Base-by-base conservation (phyloP, 345 rosid genomes). In the Linum trigynum region DNA sequence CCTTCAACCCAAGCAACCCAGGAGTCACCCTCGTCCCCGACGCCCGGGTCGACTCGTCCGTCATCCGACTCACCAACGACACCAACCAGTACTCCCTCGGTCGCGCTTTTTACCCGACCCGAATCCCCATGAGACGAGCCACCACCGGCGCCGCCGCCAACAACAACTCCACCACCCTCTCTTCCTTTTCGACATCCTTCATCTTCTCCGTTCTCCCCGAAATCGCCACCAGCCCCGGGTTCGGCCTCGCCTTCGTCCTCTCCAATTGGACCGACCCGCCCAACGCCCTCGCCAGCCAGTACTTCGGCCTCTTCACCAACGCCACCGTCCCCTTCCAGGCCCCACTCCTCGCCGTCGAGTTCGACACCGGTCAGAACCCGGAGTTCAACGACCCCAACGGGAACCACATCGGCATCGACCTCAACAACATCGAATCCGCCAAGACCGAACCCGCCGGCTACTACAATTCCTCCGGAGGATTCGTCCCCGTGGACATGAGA, bases 201-300 rank as follows among this genome's bases (percentile, higher is more conserved):
- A 79, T 83, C 39, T 80, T 82, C 79, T 82, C 82, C 4, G 41
- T 82, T 12, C 60, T 82, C 57, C 83, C 82, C 4, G 63, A 77
- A 62, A 82, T 88, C 60, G 70, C 88, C 36, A 71, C 90, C 5
- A 85, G 85, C 35, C 96, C 98, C 0, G 94, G 95, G 4, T 86
- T 88, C 38, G 98, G 94, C 76, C 90, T 91, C 68, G 82, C 87
- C 55, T 86, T 91, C 74, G 90, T 84, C 68, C 92, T 91, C 76
- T 81, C 89, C 63, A 86, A 89, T 55, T 81, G 82, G 68, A 85
- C 94, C 0, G 79, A 87, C 32, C 96, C 96, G 2, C 90, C 96
- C 0, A 82, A 73, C 0, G 87, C 95, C 2, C 5, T 91, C 5
- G 79, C 89, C 2, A 56, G 96, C 72, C 96, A 91, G 64, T 88